Conservation (phyloP, 73 alveolate species). For the Breviolum minutum region DNA sequence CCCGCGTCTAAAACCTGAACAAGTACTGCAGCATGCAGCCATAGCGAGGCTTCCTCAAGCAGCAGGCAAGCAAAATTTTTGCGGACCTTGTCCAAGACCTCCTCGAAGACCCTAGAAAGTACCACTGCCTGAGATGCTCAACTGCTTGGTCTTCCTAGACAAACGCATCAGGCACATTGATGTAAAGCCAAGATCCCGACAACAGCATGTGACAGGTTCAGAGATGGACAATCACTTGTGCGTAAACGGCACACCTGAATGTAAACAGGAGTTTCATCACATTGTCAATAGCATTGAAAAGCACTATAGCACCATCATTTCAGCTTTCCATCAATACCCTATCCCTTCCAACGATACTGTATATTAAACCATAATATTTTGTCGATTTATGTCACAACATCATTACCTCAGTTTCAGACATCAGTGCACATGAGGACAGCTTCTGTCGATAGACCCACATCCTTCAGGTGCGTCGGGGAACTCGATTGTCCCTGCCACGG, state of each 20-base stretch:
- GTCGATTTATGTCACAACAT: too few species aligned
- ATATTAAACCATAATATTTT: too few species aligned
- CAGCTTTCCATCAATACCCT: neutral
- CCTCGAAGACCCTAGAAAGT: conserved; percentile 70
- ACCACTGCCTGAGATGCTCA: conserved; percentile 52
- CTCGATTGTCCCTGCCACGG: neutral
- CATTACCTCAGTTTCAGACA: neutral
- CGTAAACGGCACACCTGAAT: conserved; percentile 64
- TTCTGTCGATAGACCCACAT: conserved; percentile 88
- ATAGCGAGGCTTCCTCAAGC: too few species aligned
- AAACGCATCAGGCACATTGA: neutral
- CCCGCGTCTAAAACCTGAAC: neutral
- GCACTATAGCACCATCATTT: neutral
- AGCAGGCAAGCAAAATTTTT: neutral
- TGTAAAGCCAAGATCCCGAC: neutral
- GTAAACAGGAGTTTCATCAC: too few species aligned
- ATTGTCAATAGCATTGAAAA: neutral
- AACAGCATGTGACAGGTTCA: conserved; percentile 86
- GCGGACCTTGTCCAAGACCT: conserved; percentile 30
- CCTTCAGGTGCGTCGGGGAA: neutral
- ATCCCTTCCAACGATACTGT: too few species aligned
- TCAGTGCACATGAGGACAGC: conserved; percentile 94
- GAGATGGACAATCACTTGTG: conserved; percentile 62
- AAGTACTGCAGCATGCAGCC: too few species aligned
- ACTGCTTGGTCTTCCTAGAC: neutral